Evolutionary conservation across 768 basidiomycete species (phyloP).

Genomic region (Candolleomyces efflorescens): DNA sequence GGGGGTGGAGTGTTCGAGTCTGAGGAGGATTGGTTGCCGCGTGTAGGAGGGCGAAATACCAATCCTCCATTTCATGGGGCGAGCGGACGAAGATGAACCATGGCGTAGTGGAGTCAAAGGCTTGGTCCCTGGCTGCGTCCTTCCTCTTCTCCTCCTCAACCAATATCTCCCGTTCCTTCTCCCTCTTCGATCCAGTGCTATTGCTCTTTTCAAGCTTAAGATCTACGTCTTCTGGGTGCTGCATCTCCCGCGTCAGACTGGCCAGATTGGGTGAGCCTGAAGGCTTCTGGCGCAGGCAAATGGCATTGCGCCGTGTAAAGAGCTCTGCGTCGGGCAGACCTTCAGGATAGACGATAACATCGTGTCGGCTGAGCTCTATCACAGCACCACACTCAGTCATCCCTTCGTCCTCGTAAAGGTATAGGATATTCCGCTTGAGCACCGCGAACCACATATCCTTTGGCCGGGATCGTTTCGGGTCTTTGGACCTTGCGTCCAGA

Average conservation of each 20-base stretch:
- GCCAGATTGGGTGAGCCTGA: slow-evolving; percentile 35
- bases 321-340: slow-evolving; percentile 82
- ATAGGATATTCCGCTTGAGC: slow-evolving; percentile 87
- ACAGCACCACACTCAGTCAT: slow-evolving; percentile 90
- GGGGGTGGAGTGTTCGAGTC: slow-evolving; percentile 55
- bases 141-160: slow-evolving; percentile 36
- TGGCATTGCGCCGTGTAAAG: slow-evolving; percentile 86
- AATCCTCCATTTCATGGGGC: slow-evolving; percentile 95
- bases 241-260: slow-evolving; percentile 53
- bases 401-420: slow-evolving; percentile 89
- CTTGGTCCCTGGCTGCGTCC: slow-evolving; percentile 47
- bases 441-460: slow-evolving; percentile 94
- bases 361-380: slow-evolving; percentile 78
- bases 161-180: slow-evolving; percentile 33
- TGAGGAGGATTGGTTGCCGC: slow-evolving; percentile 63
- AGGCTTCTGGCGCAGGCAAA: slow-evolving; percentile 63
- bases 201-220: slow-evolving; percentile 23
- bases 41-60: slow-evolving; percentile 82
- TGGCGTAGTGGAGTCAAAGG: slow-evolving; percentile 50
- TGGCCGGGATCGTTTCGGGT: slow-evolving; percentile 77
- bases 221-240: slow-evolving; percentile 27
- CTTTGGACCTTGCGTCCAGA: slow-evolving; percentile 77
- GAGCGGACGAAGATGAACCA: slow-evolving; percentile 95
- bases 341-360: slow-evolving; percentile 72
- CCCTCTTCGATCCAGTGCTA: slow-evolving; percentile 24